These are phyloP conservation scores for Kwoniella botswanensis DNA, from an alignment of 768 basidiomycete genomes.

Conservation along the genomic window DNA sequence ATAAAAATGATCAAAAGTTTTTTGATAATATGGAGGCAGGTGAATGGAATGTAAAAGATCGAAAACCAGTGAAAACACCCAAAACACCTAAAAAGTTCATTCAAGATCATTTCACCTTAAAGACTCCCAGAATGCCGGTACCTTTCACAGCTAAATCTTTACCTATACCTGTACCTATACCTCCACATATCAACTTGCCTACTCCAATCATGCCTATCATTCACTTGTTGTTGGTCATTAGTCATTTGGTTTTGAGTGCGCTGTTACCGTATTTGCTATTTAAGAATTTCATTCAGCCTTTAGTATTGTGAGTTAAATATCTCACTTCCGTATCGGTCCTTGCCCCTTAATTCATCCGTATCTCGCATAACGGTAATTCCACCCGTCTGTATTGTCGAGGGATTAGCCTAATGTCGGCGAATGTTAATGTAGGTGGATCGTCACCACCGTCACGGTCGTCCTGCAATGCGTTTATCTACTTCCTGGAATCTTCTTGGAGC, in stretches of 20 bases:
- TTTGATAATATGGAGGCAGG: background rate
- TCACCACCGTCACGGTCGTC: conserved; percentile 8
- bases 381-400: too few relatives aligned
- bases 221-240: conserved; percentile 12
- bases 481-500: conserved; percentile 17
- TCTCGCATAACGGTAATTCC: background rate
- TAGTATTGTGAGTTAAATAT: conserved; percentile 19
- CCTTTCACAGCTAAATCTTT: background rate
- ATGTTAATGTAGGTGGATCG: conserved; percentile 11
- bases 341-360: background rate
- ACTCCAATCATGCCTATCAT: conserved; percentile 24
- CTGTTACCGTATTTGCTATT: conserved; percentile 22
- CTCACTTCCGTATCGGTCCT: background rate
- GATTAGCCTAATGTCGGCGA: background rate
- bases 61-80: background rate
- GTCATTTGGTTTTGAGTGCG: conserved; percentile 18
- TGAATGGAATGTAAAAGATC: background rate
- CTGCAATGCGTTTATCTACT: conserved; percentile 21
- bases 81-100: conserved; percentile 12
- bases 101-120: conserved; percentile 9
- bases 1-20: background rate
- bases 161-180: conserved; percentile 6
- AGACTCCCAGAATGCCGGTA: conserved; percentile 4
- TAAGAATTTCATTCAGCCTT: conserved; percentile 20
- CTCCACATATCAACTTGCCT: conserved; percentile 14